These are phyloP conservation scores for Lepiota brunneoincarnata DNA, from an alignment of 768 basidiomycete genomes.

Conservation along the genomic window DNA sequence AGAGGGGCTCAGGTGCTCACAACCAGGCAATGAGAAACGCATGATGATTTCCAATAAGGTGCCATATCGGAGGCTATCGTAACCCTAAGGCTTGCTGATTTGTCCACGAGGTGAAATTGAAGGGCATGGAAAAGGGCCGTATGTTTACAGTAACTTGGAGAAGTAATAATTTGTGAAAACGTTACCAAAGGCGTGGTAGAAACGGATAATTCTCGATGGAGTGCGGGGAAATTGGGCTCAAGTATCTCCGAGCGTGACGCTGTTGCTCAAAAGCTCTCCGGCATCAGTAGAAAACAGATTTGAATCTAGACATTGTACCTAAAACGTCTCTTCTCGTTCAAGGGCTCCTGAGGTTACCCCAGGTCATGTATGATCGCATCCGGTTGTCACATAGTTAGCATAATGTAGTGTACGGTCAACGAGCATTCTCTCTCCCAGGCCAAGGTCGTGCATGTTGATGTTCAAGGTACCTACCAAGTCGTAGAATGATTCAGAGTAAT, in stretches of 20 bases:
- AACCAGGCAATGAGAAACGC: not conserved
- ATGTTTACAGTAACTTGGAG: not conserved
- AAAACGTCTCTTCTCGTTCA: too few species aligned
- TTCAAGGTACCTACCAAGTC: too few species aligned
- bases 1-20: too few species aligned
- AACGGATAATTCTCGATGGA: conserved; percentile 3
- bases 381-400: too few species aligned
- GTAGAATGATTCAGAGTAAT: too few species aligned
- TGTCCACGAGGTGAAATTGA: not conserved
- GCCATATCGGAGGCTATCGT: not conserved
- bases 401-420: too few species aligned
- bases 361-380: too few species aligned
- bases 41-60: conserved; percentile 1
- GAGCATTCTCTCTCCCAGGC: too few species aligned
- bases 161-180: not conserved
- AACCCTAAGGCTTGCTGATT: not conserved
- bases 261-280: not conserved
- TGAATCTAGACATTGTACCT: too few species aligned
- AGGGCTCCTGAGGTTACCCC: too few species aligned
- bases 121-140: not conserved
- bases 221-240: not conserved
- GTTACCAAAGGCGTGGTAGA: not conserved
- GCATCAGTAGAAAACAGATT: too few species aligned
- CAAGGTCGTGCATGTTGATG: too few species aligned
- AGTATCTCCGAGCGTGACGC: conserved; percentile 6